A percentile compares a stretch with the other conserved stretches of the same genome.
Evolutionary conservation across 78 protist species (phyloP).

Genomic region (Andalucia godoyi): DNA sequence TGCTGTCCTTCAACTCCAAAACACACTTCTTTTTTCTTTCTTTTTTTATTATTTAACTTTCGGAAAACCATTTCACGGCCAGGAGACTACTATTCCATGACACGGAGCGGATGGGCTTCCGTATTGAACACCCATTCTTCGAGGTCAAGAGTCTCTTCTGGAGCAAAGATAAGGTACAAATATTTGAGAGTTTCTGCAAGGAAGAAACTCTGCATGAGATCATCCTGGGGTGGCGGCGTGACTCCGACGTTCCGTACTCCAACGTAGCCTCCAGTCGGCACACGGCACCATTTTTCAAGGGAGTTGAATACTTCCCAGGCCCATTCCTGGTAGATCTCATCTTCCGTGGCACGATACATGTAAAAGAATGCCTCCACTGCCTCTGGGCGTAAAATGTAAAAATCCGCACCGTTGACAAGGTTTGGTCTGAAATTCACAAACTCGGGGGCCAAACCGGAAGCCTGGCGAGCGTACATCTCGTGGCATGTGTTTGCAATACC

Average conservation of each 20-base stretch:
- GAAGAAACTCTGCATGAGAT: slow-evolving; percentile 55
- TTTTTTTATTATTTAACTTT: too few relatives aligned
- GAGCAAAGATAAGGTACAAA: slow-evolving; percentile 46
- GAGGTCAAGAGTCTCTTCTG: slow-evolving; percentile 44
- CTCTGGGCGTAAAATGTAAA: slow-evolving; percentile 75
- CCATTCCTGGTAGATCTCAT: slow-evolving; percentile 50
- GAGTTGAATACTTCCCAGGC: slow-evolving; percentile 69
- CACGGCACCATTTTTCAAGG: slow-evolving; percentile 11
- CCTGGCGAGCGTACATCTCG: slow-evolving; percentile 3
- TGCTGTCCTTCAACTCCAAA: too few relatives aligned
- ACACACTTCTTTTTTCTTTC: too few relatives aligned
- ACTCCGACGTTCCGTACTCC: background rate
- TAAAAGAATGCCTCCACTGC: slow-evolving; percentile 56
- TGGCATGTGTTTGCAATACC: slow-evolving; percentile 27
- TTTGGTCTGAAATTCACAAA: background rate
- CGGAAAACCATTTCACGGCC: too few relatives aligned
- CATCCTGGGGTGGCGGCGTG: background rate
- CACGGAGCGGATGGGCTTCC: slow-evolving; percentile 81
- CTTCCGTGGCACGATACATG: slow-evolving; percentile 46
- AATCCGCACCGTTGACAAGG: background rate
- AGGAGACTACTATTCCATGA: too few relatives aligned
- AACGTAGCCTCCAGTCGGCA: slow-evolving; percentile 1
- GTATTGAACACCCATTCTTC: slow-evolving; percentile 84
- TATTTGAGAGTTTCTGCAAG: slow-evolving; percentile 85
- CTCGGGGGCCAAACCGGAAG: slow-evolving; percentile 62